These are phyloP conservation scores for Calonectria fujianensis DNA, from an alignment of 2,329 filamentous ascomycete genomes.

Conservation along the genomic window DNA sequence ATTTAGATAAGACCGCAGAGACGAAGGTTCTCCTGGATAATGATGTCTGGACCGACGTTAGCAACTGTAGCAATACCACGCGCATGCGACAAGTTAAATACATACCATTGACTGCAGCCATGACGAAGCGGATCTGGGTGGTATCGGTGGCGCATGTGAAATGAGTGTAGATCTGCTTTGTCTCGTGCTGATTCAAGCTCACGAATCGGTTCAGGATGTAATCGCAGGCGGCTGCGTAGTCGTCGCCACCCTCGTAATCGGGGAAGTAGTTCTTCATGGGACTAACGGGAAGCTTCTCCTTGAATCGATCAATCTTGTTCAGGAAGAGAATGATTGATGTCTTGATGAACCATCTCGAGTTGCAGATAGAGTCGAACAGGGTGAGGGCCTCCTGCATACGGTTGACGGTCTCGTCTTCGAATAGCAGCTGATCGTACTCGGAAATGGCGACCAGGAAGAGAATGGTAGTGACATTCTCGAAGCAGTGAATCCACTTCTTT, in stretches of 20 bases:
- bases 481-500: conserved; percentile 99
- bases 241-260: conserved; percentile 94
- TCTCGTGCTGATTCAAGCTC: conserved; percentile 98
- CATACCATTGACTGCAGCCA: conserved; percentile 98
- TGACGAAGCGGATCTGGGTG: conserved; percentile 99
- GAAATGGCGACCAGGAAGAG: conserved; percentile 98
- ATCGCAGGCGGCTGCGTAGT: conserved; percentile 96
- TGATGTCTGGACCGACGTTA: conserved; percentile 85
- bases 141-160: conserved; percentile 99
- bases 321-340: conserved; percentile 92
- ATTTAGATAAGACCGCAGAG: conserved; percentile 96
- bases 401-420: conserved; percentile 97
- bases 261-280: conserved; percentile 94
- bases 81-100: conserved; percentile 16
- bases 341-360: conserved; percentile 93
- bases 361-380: conserved; percentile 90
- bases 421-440: conserved; percentile 96
- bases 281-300: conserved; percentile 87
- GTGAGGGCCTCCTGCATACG: conserved; percentile 94
- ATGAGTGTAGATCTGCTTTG: conserved; percentile 99
- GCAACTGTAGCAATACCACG: conserved; percentile 41
- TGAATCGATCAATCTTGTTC: conserved; percentile 94
- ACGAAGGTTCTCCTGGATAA: conserved; percentile 99
- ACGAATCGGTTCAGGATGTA: conserved; percentile 99
- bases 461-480: conserved; percentile 97